Conservation (phyloP, 768 basidiomycete genomes). For the Xanthoconium purpureum region DNA sequence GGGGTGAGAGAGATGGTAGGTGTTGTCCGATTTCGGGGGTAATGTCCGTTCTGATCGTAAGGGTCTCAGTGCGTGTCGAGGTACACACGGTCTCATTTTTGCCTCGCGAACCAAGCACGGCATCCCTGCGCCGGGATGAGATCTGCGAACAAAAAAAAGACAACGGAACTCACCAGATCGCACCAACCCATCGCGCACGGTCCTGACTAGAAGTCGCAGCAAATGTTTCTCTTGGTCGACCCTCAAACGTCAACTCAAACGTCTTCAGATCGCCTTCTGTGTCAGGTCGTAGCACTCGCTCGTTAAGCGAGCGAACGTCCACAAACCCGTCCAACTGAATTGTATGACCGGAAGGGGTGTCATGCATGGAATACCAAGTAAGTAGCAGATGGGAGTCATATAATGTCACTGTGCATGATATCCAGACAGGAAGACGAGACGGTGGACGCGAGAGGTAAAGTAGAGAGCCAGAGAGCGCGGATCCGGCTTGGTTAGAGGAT, state of each 20-base stretch:
- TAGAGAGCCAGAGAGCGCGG: constrained; percentile 30
- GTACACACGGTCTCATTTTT: constrained; percentile 2
- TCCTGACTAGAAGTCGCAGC: constrained; percentile 59
- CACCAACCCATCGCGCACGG: constrained; percentile 70
- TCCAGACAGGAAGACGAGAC: constrained; percentile 45
- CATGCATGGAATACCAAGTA: constrained; percentile 42
- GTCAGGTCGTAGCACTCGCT: constrained; percentile 42
- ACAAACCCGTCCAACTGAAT: constrained; percentile 52
- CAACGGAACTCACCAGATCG: constrained; percentile 55
- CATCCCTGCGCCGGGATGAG: constrained; percentile 46
- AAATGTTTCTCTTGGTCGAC: constrained; percentile 52
- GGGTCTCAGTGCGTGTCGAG: background rate
- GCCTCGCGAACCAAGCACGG: constrained; percentile 44
- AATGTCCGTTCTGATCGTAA: constrained; percentile 20
- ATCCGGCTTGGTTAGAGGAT: background rate
- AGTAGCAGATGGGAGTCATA: constrained; percentile 44
- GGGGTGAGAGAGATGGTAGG: constrained; percentile 9
- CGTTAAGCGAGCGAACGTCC: constrained; percentile 63
- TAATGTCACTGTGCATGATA: constrained; percentile 40
- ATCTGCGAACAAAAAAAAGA: background rate
- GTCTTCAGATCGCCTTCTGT: constrained; percentile 46
- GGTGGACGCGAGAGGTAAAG: constrained; percentile 45
- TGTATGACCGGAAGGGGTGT: constrained; percentile 41
- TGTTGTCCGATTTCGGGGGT: background rate
- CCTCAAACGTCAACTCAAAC: constrained; percentile 65